phyloP scores from a whole-genome alignment of 2,329 filamentous ascomycete species.

The Cordyceps cicadae region DNA sequence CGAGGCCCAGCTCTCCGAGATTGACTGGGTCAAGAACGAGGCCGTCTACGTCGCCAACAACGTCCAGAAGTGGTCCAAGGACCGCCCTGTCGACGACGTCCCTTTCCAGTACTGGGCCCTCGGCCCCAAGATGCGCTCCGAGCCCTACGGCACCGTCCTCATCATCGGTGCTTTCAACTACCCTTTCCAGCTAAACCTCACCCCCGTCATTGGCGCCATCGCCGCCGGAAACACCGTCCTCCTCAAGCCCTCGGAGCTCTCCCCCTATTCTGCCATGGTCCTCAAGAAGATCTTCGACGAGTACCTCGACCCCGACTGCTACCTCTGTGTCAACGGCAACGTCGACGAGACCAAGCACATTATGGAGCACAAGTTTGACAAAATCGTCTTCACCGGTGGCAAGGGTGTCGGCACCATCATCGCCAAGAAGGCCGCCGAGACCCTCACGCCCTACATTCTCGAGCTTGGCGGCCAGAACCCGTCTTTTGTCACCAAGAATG shows the following conservation, averaged over 20 bases:
- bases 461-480: constrained; percentile 92
- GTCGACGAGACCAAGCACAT: constrained; percentile 73
- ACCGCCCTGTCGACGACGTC: constrained; percentile 67
- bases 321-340: constrained; percentile 70
- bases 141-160: constrained; percentile 74
- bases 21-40: constrained; percentile 72
- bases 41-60: constrained; percentile 71
- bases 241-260: constrained; percentile 82
- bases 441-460: constrained; percentile 77
- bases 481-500: constrained; percentile 78
- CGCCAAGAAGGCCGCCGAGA: constrained; percentile 78
- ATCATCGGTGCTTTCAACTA: constrained; percentile 95
- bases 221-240: constrained; percentile 84
- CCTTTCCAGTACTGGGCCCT: constrained; percentile 59
- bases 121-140: constrained; percentile 71
- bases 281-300: constrained; percentile 70
- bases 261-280: constrained; percentile 68
- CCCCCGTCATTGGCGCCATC: constrained; percentile 81
- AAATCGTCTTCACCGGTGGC: constrained; percentile 93
- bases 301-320: constrained; percentile 69
- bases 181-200: constrained; percentile 71
- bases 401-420: constrained; percentile 75
- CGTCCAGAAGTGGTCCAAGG: constrained; percentile 72
- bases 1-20: constrained; percentile 67
- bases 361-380: constrained; percentile 88